Evolutionary conservation across 768 basidiomycete genomes (phyloP).

Genomic region (Pleurotus pulmonarius): DNA sequence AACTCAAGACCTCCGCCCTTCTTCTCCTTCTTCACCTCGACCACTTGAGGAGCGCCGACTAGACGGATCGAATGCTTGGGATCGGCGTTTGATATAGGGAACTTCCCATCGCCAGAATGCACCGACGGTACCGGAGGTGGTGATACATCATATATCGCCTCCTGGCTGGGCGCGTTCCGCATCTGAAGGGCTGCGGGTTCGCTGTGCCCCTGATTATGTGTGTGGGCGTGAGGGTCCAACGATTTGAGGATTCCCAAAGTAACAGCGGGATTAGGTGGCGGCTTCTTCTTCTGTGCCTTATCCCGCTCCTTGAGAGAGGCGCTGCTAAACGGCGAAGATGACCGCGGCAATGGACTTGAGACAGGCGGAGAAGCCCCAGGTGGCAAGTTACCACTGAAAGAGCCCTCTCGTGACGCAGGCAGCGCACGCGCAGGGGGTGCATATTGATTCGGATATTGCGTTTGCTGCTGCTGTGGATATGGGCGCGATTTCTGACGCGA

Average conservation of each 20-base stretch:
- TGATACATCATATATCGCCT: slow-evolving; percentile 1
- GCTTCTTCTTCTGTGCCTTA: slow-evolving; percentile 23
- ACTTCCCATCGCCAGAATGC: slow-evolving; percentile 2
- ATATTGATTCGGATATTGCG: slow-evolving; percentile 15
- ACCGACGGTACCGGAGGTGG: not conserved
- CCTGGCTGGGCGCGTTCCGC: slow-evolving; percentile 4
- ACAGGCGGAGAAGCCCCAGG: slow-evolving; percentile 39
- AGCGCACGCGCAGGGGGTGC: slow-evolving; percentile 22
- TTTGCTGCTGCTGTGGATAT: slow-evolving; percentile 19
- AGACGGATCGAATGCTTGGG: slow-evolving; percentile 8
- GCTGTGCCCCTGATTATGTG: slow-evolving; percentile 20
- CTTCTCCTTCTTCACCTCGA: slow-evolving; percentile 44
- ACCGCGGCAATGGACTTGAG: slow-evolving; percentile 34
- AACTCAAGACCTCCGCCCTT: slow-evolving; percentile 36
- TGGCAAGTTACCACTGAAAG: slow-evolving; percentile 40
- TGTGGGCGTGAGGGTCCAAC: slow-evolving; percentile 50
- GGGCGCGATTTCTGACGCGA: slow-evolving; percentile 20
- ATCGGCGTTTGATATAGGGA: not conserved
- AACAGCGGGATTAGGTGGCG: slow-evolving; percentile 19
- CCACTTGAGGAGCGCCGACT: slow-evolving; percentile 1
- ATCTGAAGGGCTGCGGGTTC: not conserved
- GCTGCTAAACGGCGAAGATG: slow-evolving; percentile 44
- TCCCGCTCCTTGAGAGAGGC: slow-evolving; percentile 22
- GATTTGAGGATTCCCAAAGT: slow-evolving; percentile 58
- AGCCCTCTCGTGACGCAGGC: slow-evolving; percentile 46